Conservation (phyloP, 352 stramenopile genomes). For the Globisporangium alternatum region DNA sequence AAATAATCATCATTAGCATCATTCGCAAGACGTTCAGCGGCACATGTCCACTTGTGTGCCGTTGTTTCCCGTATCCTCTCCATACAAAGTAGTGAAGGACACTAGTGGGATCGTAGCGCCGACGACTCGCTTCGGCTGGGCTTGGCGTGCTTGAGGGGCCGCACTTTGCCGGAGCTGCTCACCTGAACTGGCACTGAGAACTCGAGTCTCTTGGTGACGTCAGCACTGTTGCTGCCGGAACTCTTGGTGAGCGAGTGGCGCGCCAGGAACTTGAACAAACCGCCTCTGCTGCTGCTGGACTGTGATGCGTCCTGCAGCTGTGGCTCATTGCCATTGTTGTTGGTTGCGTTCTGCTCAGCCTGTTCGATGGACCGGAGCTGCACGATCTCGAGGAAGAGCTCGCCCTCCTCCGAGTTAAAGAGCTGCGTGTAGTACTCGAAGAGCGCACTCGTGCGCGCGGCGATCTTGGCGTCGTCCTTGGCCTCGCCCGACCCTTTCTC, state of each 20-base stretch:
- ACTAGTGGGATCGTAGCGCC: neutral
- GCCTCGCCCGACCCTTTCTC: constrained; percentile 28
- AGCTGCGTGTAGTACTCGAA: constrained; percentile 70
- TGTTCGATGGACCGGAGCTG: constrained; percentile 24
- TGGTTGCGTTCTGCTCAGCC: constrained; percentile 3
- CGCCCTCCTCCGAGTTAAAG: constrained; percentile 60
- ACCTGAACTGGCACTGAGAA: constrained; percentile 56
- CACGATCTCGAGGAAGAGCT: constrained; percentile 54
- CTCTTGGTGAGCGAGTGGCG: constrained; percentile 23
- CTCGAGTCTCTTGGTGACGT: constrained; percentile 42
- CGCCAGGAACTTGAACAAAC: constrained; percentile 38
- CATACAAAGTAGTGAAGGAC: too few species aligned
- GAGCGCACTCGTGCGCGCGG: constrained; percentile 33
- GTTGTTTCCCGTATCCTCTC: too few species aligned
- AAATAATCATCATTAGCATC: neutral
- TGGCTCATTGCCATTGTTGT: neutral
- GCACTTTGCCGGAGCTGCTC: constrained; percentile 20
- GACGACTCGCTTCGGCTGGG: neutral
- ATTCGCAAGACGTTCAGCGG: too few species aligned
- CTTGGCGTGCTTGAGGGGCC: constrained; percentile 14
- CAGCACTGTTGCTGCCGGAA: constrained; percentile 17
- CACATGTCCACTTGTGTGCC: too few species aligned
- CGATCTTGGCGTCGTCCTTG: constrained; percentile 55
- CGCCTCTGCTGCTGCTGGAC: constrained; percentile 14
- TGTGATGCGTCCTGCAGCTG: neutral